These are phyloP conservation scores for Acorus calamus DNA, from an alignment of 106 monocot species.

Conservation along the genomic window DNA sequence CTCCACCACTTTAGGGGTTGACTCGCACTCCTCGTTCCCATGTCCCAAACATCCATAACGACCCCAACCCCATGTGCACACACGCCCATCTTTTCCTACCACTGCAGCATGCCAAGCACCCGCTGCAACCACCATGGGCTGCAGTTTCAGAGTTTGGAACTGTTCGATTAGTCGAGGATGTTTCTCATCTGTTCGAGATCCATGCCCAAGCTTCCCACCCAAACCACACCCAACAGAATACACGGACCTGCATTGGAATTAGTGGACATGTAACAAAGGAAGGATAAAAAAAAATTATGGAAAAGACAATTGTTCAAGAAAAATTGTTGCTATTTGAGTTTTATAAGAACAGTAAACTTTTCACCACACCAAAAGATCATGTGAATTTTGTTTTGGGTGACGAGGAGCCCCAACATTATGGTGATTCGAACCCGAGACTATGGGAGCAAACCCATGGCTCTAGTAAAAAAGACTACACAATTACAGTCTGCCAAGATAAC, in stretches of 20 bases:
- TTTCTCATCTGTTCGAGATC: slow-evolving; percentile 78
- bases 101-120: slow-evolving; percentile 99
- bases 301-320: too few relatives aligned
- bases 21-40: slow-evolving; percentile 87
- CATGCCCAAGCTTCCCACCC: slow-evolving; percentile 96
- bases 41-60: slow-evolving; percentile 96
- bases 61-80: slow-evolving; percentile 99
- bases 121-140: slow-evolving; percentile 83
- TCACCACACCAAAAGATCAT: too few relatives aligned
- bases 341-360: too few relatives aligned
- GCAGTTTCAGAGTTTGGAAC: slow-evolving; percentile 60
- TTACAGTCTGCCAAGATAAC: too few relatives aligned
- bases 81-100: slow-evolving; percentile 81
- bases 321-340: too few relatives aligned
- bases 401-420: too few relatives aligned
- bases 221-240: slow-evolving; percentile 97
- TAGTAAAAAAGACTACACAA: too few relatives aligned
- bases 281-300: too few relatives aligned
- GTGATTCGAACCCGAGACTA: too few relatives aligned
- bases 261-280: not conserved
- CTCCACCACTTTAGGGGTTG: slow-evolving; percentile 76
- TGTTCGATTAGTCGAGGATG: slow-evolving; percentile 73
- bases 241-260: slow-evolving; percentile 58
- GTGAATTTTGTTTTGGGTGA: too few relatives aligned
- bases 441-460: too few relatives aligned